phyloP scores from a whole-genome alignment of 2,329 filamentous ascomycete species.

The Pleurostoma richardsiae region DNA sequence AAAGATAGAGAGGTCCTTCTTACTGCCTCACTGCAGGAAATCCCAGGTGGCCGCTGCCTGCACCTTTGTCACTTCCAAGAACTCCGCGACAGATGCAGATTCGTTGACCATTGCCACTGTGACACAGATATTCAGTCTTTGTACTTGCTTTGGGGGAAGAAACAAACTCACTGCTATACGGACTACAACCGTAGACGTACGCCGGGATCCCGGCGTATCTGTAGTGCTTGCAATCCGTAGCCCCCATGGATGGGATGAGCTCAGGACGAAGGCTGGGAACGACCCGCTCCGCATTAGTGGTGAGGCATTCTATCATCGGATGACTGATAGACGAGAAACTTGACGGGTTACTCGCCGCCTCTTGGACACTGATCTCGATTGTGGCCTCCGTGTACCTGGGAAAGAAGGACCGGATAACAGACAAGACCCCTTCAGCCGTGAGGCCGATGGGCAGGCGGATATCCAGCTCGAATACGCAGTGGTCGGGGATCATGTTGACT shows the following conservation, averaged over 20 bases:
- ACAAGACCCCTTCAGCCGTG: constrained; percentile 17
- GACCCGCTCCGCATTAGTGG: constrained; percentile 18
- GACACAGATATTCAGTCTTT: constrained; percentile 7
- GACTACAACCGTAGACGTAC: constrained; percentile 26
- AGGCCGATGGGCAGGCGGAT: constrained; percentile 33
- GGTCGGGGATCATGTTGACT: constrained; percentile 34
- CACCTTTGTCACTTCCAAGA: constrained; percentile 20
- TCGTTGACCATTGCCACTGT: constrained; percentile 20
- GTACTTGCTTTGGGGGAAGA: neutral
- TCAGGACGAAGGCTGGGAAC: constrained; percentile 16
- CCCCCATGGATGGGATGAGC: constrained; percentile 28
- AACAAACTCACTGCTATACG: constrained; percentile 13
- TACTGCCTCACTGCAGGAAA: neutral
- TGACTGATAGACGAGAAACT: constrained; percentile 23
- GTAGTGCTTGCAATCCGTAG: constrained; percentile 34
- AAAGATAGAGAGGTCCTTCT: too few species aligned
- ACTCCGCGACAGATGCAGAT: constrained; percentile 20
- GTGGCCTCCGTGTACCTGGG: constrained; percentile 19
- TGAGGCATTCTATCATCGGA: constrained; percentile 20
- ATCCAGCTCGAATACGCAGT: constrained; percentile 30
- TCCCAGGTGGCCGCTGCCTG: constrained; percentile 23
- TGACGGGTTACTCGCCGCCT: constrained; percentile 26
- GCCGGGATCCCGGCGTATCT: constrained; percentile 27
- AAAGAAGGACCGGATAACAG: constrained; percentile 19
- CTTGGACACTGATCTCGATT: constrained; percentile 18